A percentile compares a stretch with the other conserved stretches of the same genome.
These are phyloP conservation scores for Amanita exitialis DNA, from an alignment of 768 basidiomycete genomes.

Conservation along the genomic window DNA sequence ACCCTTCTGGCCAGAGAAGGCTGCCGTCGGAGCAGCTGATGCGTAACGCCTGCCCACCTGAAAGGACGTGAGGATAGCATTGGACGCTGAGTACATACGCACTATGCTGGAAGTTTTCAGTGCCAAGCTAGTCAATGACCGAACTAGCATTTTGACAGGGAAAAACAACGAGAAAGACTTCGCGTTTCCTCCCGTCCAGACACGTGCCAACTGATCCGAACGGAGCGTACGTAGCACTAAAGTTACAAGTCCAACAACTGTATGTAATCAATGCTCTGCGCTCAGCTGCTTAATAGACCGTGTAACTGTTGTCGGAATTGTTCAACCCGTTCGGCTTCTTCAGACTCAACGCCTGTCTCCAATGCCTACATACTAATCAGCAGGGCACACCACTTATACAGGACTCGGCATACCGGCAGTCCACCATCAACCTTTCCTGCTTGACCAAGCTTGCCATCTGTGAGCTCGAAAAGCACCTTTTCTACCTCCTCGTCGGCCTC, in stretches of 20 bases:
- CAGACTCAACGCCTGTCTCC: conserved; percentile 59
- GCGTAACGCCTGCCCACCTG: conserved; percentile 59
- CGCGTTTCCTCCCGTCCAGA: conserved; percentile 1
- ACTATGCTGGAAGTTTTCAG: conserved; percentile 48
- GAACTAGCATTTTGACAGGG: conserved; percentile 39
- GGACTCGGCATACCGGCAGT: conserved; percentile 53
- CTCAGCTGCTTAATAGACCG: conserved; percentile 63
- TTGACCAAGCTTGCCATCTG: conserved; percentile 90
- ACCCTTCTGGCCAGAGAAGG: conserved; percentile 85
- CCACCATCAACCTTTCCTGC: conserved; percentile 64
- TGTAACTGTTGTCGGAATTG: conserved; percentile 84
- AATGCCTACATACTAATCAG: conserved; percentile 28
- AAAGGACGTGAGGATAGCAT: background rate
- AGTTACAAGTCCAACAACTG: background rate
- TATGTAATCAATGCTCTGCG: background rate
- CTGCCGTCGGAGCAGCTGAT: conserved; percentile 74
- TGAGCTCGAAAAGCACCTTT: conserved; percentile 90
- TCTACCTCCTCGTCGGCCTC: conserved; percentile 98
- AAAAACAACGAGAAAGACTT: background rate
- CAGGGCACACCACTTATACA: background rate
- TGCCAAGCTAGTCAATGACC: conserved; percentile 45
- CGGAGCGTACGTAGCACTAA: background rate
- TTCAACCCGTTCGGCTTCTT: conserved; percentile 83
- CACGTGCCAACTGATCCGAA: conserved; percentile 5
- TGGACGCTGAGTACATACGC: conserved; percentile 9